phyloP scores from a whole-genome alignment of 176 grass and related monocot genomes.

The Eremochloa ophiuroides region DNA sequence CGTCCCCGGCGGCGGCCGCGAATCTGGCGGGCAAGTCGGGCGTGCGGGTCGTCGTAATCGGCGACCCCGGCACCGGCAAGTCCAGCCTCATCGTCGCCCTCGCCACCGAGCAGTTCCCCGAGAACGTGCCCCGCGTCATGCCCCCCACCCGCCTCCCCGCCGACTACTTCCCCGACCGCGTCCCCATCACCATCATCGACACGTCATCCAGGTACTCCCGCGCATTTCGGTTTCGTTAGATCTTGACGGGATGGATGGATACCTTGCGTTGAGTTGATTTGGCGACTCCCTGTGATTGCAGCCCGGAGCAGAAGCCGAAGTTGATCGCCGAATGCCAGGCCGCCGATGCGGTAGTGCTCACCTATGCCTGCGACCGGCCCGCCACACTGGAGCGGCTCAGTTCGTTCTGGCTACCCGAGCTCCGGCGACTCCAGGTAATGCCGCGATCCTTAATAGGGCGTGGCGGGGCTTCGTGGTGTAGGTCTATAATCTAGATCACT shows the following conservation, averaged over 20 bases:
- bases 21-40: conserved; percentile 64
- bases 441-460: background rate
- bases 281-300: background rate
- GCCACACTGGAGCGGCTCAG: conserved; percentile 79
- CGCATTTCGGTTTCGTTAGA: background rate
- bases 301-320: conserved; percentile 84
- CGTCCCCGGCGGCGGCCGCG: conserved; percentile 27
- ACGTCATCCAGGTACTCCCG: conserved; percentile 64
- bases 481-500: background rate
- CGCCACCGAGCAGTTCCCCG: conserved; percentile 82
- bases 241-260: background rate
- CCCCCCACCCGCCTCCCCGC: conserved; percentile 78
- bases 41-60: conserved; percentile 83
- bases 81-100: conserved; percentile 83
- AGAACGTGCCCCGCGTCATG: conserved; percentile 64
- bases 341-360: conserved; percentile 84
- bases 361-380: conserved; percentile 78
- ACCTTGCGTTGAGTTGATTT: background rate
- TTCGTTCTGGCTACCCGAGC: conserved; percentile 90
- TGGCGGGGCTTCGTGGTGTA: background rate
- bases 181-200: conserved; percentile 94
- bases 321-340: conserved; percentile 83
- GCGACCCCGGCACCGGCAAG: conserved; percentile 81
- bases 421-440: conserved; percentile 72
- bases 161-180: conserved; percentile 88